Base-by-base conservation (phyloP, 2,329 filamentous ascomycete species). In the Xylaria sp. region DNA sequence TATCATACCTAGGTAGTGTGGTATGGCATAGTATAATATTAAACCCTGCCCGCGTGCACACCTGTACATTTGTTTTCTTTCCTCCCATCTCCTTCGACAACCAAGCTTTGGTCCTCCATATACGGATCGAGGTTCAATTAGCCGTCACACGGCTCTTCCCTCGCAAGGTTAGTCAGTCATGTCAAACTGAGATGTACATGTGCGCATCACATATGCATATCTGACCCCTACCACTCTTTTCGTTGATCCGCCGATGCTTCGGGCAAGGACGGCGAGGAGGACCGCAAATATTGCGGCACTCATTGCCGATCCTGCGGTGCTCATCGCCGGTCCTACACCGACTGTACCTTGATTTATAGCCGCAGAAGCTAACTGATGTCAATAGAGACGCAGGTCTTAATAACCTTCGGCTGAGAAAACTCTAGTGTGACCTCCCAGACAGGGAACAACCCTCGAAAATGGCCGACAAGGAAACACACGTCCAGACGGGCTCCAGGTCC, bases 121-220 rank as follows among this genome's bases (percentile, higher is more conserved):
- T 20, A 54, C 54, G 65, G 58, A 61, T 66, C 55, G 62, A 69
- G 59, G 44, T 39, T 29, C 31, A 44, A 61, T 59, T 44, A 53
- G 57, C 66, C 58, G 51, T 36, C 38, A 53, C 56, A 57, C 57
- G 57, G 31, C 51, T 36, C 45, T 51, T n/a, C 49, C 38, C 58
- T 60, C 39, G 36, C 61, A 68, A 69, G 65, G 68, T 67, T 45
- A 68, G 68, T 67, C 47, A 68, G 68, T 67, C 47, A 25, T 38
- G 20, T 42, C 42, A 38, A n/a, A 62, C 44, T 63, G 22, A 13
- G 33, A 50, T 38, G 39, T 33, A 31, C 39, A 55, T 50, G 25
- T 58, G 36, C 33, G 45, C 25, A 51, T 53, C 42, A 22, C 42
- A 33, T 13, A 4, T 57, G 53, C 53, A 55, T n/a, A 31, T 29